Evolutionary conservation across 2,329 filamentous ascomycete species (phyloP), one percentile per base, ranked within the genome.

Genomic region (Ophiostoma perfectum): DNA sequence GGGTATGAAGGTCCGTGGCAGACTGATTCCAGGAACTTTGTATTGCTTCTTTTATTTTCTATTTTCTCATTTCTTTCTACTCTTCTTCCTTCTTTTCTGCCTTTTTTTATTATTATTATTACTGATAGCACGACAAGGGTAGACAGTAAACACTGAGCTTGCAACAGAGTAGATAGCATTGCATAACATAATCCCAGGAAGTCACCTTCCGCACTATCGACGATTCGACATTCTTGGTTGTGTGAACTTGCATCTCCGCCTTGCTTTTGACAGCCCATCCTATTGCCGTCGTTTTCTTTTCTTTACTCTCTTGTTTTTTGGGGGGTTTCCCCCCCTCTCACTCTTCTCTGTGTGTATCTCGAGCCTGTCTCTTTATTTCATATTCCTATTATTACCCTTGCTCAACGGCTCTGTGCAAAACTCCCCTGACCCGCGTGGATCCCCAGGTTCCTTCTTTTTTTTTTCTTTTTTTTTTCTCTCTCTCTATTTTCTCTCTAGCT

Each of bases 381-480:
- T 27, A 27, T 27, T 27, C 27, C 27, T 27, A 27, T 27, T 27
- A 1, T 27, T 27, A 27, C 27, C 27, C 27, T 27, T 27, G 27
- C 27, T 27, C 49, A 27, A 55, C 49, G 49, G 49, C 49, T 55
- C 27, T 55, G 18, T 18, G 18, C 18, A 36, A 11, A 55, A 16
- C 49, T 55, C 49, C 49, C 49, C 49, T 55, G 18, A 27, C 49
- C 49, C 49, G 49, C 49, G 49, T 55, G 49, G 49, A 55, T 27
- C 18, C 49, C 49, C 18, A 27, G 49, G 27, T 55, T 27, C 27
- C 6, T 27, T 8, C 9, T 27, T 7, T 52, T 0, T 55, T 55
- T 55, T 55, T 12, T 45, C 1, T 4, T 55, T 27, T 4, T 55
- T 47, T n/a, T n/a, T 9, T 47, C 16, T 55, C n/a, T 55, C 27